Percentiles rank a stretch among this genome's conserved stretches.
Conservation (phyloP, 2,329 filamentous ascomycete species). For the Pseudopyricularia javanii region DNA sequence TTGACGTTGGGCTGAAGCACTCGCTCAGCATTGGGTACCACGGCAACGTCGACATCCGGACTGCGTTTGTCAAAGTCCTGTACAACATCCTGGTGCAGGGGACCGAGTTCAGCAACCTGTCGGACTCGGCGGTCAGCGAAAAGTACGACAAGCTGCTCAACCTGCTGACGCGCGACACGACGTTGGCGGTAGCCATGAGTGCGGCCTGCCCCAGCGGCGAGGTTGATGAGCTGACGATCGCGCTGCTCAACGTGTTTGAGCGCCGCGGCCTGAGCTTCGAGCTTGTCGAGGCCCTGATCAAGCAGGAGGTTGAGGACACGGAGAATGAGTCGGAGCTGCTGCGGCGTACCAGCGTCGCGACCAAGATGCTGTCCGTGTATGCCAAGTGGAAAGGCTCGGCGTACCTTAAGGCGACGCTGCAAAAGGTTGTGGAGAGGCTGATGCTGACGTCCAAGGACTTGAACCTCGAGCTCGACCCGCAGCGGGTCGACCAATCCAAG, state of each 20-base stretch:
- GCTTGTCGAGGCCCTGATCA: conserved; percentile 53
- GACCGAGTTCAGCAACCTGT: conserved; percentile 57
- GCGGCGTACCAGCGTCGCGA: conserved; percentile 57
- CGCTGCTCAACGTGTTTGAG: conserved; percentile 58
- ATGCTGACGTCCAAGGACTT: conserved; percentile 56
- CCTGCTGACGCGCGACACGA: conserved; percentile 50
- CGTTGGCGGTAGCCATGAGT: conserved; percentile 50
- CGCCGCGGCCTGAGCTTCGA: conserved; percentile 50
- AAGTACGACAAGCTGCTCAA: conserved; percentile 55
- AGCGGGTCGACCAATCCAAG: conserved; percentile 37
- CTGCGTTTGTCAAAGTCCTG: conserved; percentile 57
- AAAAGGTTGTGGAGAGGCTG: conserved; percentile 53
- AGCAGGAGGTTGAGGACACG: conserved; percentile 58
- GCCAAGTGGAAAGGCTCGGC: conserved; percentile 57
- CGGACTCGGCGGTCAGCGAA: conserved; percentile 54
- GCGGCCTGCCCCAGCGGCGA: conserved; percentile 55
- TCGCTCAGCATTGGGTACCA: conserved; percentile 60
- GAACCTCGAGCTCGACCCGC: conserved; percentile 55
- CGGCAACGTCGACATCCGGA: conserved; percentile 56
- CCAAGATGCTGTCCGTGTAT: conserved; percentile 60
- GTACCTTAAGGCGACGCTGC: conserved; percentile 52
- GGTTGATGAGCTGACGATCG: conserved; percentile 57
- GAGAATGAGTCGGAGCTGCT: conserved; percentile 58
- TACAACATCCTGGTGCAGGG: conserved; percentile 62
- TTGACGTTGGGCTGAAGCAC: conserved; percentile 59